These are phyloP conservation scores for Xylaria curta DNA, from an alignment of 495 filamentous ascomycete genomes.

Conservation along the genomic window DNA sequence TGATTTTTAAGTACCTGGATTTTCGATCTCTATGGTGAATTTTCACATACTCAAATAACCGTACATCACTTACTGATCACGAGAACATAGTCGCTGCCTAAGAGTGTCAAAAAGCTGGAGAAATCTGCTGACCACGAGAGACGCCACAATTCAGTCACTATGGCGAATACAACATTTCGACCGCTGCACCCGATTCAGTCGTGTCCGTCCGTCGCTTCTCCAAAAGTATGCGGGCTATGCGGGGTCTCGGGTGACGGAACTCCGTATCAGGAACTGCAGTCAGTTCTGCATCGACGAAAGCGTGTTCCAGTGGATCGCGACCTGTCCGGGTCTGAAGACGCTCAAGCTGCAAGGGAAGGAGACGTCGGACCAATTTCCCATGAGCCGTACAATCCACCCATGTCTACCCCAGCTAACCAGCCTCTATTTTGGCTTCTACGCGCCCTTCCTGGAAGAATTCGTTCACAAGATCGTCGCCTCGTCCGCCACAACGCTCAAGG, in stretches of 20 bases:
- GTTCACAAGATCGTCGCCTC: slow-evolving; percentile 25
- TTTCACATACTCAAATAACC: no score
- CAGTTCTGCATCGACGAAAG: not conserved
- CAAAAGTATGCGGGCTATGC: slow-evolving; percentile 29
- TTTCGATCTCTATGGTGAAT: slow-evolving; percentile 60
- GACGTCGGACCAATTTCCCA: not conserved
- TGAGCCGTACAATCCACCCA: not conserved
- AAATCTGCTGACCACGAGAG: slow-evolving; percentile 21
- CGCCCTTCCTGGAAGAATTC: not conserved
- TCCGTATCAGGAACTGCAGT: not conserved
- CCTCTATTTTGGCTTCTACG: slow-evolving; percentile 28
- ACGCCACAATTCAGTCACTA: slow-evolving; percentile 15
- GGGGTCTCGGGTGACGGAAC: slow-evolving; percentile 19
- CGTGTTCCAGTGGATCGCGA: slow-evolving; percentile 14
- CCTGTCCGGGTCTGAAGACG: slow-evolving; percentile 24
- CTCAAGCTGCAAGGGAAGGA: slow-evolving; percentile 28
- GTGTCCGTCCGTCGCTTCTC: slow-evolving; percentile 17
- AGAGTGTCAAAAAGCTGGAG: slow-evolving; percentile 37
- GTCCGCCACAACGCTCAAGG: slow-evolving; percentile 29
- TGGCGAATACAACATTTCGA: slow-evolving; percentile 34
- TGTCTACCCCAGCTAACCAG: slow-evolving; percentile 22
- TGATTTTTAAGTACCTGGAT: slow-evolving; percentile 53
- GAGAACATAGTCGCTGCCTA: slow-evolving; percentile 31
- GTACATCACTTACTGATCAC: not conserved
- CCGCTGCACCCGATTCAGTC: not conserved